Evolutionary conservation across 345 rosid species (phyloP).

Genomic region (Bruguiera gymnorhiza): DNA sequence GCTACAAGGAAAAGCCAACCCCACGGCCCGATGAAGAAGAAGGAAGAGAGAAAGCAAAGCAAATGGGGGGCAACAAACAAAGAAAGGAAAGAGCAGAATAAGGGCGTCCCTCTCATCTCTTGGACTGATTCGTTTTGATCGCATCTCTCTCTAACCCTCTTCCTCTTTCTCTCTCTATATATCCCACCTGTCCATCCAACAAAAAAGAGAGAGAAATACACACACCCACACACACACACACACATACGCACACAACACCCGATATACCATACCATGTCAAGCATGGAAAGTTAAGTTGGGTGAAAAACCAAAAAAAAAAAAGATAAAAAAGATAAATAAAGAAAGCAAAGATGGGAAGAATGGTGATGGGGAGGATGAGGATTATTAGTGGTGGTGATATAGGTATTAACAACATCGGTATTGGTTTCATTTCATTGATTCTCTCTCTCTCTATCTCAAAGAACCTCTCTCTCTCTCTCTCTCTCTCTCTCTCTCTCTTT

Average conservation of each 20-base stretch:
- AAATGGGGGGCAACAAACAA: neutral
- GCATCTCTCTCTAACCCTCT: constrained; percentile 13
- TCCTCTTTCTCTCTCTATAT: neutral
- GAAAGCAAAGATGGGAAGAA: too few relatives aligned
- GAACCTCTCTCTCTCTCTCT: too few relatives aligned
- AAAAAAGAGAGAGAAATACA: too few relatives aligned
- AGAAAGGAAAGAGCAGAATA: constrained; percentile 24
- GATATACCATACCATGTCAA: too few relatives aligned
- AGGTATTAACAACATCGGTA: neutral
- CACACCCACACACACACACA: too few relatives aligned
- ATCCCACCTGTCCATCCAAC: neutral
- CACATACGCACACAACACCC: too few relatives aligned
- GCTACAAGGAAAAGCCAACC: constrained; percentile 19
- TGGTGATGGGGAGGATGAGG: neutral
- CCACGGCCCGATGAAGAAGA: constrained; percentile 12
- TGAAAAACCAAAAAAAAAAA: neutral
- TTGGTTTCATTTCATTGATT: neutral
- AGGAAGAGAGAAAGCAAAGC: constrained; percentile 11
- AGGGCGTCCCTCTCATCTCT: constrained; percentile 15
- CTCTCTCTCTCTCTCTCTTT: too few relatives aligned
- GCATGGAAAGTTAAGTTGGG: neutral
- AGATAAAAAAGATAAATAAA: neutral
- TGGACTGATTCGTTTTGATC: constrained; percentile 20
- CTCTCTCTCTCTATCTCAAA: too few relatives aligned
- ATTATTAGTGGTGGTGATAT: neutral